phyloP scores from a whole-genome alignment of 228 moss, liverwort and hornwort genomes.

The Sphagnum fallax region DNA sequence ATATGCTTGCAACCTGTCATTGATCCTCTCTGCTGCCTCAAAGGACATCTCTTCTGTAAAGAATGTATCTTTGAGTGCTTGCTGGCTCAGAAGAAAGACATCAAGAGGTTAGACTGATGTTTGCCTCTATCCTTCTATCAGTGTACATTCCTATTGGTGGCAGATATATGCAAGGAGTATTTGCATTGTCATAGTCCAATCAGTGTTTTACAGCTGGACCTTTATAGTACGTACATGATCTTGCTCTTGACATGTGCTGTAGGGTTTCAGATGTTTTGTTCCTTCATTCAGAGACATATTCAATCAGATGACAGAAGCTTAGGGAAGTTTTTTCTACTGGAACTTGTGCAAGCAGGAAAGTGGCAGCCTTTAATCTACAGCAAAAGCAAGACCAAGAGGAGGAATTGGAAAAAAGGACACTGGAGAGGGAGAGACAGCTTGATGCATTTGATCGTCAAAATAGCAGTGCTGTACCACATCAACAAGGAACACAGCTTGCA shows the following conservation, averaged over 20 bases:
- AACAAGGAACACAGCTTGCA: conserved; percentile 42
- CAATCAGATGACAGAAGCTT: too few species aligned
- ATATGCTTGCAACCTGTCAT: conserved; percentile 85
- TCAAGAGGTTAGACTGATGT: conserved; percentile 37
- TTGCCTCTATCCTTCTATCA: too few species aligned
- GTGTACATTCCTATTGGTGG: too few species aligned
- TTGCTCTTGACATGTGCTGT: too few species aligned
- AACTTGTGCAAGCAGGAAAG: conserved; percentile 27
- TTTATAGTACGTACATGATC: too few species aligned
- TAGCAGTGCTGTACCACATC: conserved; percentile 80
- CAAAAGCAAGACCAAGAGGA: conserved; percentile 71
- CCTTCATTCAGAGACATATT: too few species aligned
- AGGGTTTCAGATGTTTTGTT: too few species aligned
- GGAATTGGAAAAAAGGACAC: conserved; percentile 42
- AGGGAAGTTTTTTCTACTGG: too few species aligned
- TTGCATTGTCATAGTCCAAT: too few species aligned
- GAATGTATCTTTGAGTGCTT: conserved; percentile 92
- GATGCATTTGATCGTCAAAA: conserved; percentile 79
- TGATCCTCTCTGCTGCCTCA: conserved; percentile 75
- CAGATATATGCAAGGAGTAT: too few species aligned
- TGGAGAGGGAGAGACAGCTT: conserved; percentile 59
- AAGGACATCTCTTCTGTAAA: conserved; percentile 88
- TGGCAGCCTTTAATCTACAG: conserved; percentile 50
- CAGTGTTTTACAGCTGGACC: too few species aligned
- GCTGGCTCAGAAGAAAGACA: conserved; percentile 90